Base-by-base conservation (phyloP, 176 grass and related monocot genomes). In the Raddia guianensis region DNA sequence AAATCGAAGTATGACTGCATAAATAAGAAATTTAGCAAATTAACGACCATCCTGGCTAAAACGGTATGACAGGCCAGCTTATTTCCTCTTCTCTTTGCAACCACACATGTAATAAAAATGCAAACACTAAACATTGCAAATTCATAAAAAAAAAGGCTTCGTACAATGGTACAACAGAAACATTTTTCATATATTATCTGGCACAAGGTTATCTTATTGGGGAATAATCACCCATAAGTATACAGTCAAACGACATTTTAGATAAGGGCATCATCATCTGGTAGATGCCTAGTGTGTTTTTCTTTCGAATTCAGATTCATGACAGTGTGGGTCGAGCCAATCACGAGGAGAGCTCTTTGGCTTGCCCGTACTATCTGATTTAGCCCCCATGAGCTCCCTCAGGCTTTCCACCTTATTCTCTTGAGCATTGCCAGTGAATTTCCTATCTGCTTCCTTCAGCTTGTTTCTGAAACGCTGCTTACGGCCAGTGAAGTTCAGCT, bases 261-360 rank as follows among this genome's bases (percentile, higher is more conserved):
- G 34, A 47, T 65, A 66, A 72, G 43, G 13, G 5, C 1, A 0
- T 19, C n/a, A 65, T 57, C 49, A 49, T 53, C 66, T 55, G 15
- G 10, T 56, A 53, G 55, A 64, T 14, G 62, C 65, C 76, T 90
- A 87, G 67, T 64, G 53, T 37, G 77, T 59, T 59, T 86, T 83
- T 49, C 86, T 88, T 47, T 98, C 86, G 19, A 94, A 92, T 73
- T 92, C 89, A 14, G 95, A 98, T 75, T 98, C 92, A n/a, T 79
- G 87, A 56, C 96, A 95, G 75, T 98, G 92, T 9, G 90, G 96
- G 55, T 98, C 96, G 19, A 91, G 90, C 96, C 92, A 98, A 79
- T 90, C 88, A 51, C 84, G 71, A 62, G 84, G 54, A 4, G 88
- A 91, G 57, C 82, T 83, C 73, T 86, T 94, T 51, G 53, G 11